Evolutionary conservation across 164 flowering plant genomes (phyloP).

Genomic region (Tetrastigma voinierianum): DNA sequence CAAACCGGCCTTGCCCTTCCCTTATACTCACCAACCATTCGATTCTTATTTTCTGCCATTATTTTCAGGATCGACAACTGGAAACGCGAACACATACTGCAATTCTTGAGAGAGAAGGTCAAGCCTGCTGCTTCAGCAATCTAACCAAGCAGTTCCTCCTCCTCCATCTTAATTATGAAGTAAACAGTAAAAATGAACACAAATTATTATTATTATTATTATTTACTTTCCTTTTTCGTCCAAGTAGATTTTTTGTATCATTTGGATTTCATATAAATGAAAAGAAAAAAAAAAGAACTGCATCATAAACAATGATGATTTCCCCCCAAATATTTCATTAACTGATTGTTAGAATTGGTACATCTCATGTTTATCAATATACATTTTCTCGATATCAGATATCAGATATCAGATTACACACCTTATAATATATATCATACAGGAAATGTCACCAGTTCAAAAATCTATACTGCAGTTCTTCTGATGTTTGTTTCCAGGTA

Average conservation of each 20-base stretch:
- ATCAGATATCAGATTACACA: neutral
- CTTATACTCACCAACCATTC: too few relatives aligned
- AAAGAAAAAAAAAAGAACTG: too few relatives aligned
- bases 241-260: too few relatives aligned
- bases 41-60: neutral
- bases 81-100: constrained; percentile 83
- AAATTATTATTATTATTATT: too few relatives aligned
- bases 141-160: neutral
- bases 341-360: neutral
- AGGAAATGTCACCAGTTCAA: neutral
- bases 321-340: neutral
- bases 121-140: constrained; percentile 30
- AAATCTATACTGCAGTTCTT: neutral
- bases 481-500: neutral
- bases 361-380: constrained; percentile 2
- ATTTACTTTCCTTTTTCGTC: too few relatives aligned
- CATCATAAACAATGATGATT: too few relatives aligned
- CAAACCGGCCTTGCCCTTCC: too few relatives aligned
- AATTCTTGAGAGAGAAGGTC: constrained; percentile 71
- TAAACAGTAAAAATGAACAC: too few relatives aligned
- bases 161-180: neutral
- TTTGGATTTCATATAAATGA: too few relatives aligned
- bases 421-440: neutral
- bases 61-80: constrained; percentile 78
- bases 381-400: neutral